Evolutionary conservation across 129 eudicot species (phyloP).

Genomic region (Chrysanthemum seticuspe): DNA sequence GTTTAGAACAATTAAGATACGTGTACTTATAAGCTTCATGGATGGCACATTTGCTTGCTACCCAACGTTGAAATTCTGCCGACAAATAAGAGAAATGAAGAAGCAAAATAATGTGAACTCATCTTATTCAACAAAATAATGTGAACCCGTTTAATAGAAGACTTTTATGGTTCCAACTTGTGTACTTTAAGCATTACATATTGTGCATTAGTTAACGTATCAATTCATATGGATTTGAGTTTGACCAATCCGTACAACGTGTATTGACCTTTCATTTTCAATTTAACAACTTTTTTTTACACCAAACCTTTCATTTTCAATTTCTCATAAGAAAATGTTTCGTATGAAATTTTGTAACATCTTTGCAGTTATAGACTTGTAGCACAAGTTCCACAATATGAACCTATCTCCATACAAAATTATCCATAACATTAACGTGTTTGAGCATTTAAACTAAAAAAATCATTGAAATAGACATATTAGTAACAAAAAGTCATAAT

Average conservation of each 20-base stretch:
- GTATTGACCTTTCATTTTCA: neutral
- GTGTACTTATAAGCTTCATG: neutral
- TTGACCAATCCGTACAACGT: slow-evolving; percentile 18
- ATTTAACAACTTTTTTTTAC: neutral
- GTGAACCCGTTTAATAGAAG: neutral
- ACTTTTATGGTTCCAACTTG: neutral
- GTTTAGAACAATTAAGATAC: neutral
- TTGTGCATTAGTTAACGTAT: slow-evolving; percentile 12
- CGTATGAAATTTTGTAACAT: too few species aligned
- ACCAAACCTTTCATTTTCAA: too few species aligned
- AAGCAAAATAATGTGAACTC: slow-evolving; percentile 3
- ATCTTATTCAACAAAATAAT: neutral
- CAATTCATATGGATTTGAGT: slow-evolving; percentile 12
- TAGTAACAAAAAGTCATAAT: too few species aligned
- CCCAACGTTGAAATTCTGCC: slow-evolving; percentile 1
- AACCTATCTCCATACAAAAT: too few species aligned
- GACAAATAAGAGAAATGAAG: neutral
- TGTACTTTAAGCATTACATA: slow-evolving; percentile 7
- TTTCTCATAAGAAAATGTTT: neutral
- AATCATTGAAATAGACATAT: too few species aligned
- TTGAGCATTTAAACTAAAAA: too few species aligned
- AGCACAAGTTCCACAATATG: too few species aligned
- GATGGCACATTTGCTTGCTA: neutral
- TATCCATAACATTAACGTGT: too few species aligned
- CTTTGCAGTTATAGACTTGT: too few species aligned